phyloP scores from a whole-genome alignment of 257 asterid species.

The Solanum medicagineum region DNA sequence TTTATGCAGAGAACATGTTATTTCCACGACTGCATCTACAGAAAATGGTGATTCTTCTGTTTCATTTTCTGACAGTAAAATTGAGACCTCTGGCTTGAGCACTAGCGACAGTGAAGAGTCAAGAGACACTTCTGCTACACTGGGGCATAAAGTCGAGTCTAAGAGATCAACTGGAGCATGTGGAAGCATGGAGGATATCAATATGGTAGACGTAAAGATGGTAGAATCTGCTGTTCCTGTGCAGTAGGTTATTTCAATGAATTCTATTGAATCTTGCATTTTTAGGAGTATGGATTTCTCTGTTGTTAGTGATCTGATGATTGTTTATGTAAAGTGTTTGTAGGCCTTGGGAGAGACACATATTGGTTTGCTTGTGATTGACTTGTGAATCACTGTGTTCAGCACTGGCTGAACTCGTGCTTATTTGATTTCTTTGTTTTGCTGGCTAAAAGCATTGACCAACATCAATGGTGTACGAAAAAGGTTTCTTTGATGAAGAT shows the following conservation, averaged over 20 bases:
- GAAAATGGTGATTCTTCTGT: slow-evolving; percentile 27
- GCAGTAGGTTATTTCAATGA: slow-evolving; percentile 3
- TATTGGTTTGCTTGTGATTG: slow-evolving; percentile 22
- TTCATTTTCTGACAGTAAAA: slow-evolving; percentile 31
- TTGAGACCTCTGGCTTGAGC: slow-evolving; percentile 38
- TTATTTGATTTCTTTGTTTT: slow-evolving; percentile 22
- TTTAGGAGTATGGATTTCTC: slow-evolving; percentile 2
- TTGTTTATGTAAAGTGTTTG: slow-evolving; percentile 30
- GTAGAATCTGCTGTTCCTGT: slow-evolving; percentile 11
- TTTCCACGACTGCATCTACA: slow-evolving; percentile 32
- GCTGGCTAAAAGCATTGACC: slow-evolving; percentile 11
- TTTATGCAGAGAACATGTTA: slow-evolving; percentile 28
- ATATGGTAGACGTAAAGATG: slow-evolving; percentile 11
- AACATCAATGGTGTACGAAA: not conserved
- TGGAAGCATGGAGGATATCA: slow-evolving; percentile 6
- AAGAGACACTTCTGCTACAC: slow-evolving; percentile 10
- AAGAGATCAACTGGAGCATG: not conserved
- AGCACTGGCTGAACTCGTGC: slow-evolving; percentile 59
- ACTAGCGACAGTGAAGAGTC: slow-evolving; percentile 60
- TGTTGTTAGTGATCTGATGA: not conserved
- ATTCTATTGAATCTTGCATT: not conserved
- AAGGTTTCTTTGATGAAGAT: not conserved
- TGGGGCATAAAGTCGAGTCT: slow-evolving; percentile 4
- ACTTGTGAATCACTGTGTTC: slow-evolving; percentile 35
- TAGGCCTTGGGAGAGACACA: slow-evolving; percentile 16